A percentile compares a stretch with the other conserved stretches of the same genome.
Conservation (phyloP, 148 eudicot species). For the Spergularia bocconei region DNA sequence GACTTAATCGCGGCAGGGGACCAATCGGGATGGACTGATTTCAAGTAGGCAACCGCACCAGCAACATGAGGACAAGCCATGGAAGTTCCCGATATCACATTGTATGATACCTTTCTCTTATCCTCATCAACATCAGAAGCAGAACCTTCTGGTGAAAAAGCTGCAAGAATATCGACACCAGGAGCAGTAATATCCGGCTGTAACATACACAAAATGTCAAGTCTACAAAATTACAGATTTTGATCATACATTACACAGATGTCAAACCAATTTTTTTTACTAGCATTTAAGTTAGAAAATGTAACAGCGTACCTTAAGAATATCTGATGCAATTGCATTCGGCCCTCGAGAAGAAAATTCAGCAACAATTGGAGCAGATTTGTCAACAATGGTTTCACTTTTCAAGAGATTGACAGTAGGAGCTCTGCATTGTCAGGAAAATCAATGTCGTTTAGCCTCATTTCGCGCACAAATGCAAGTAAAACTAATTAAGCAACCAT, state of each 20-base stretch:
- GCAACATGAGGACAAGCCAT: conserved; percentile 74
- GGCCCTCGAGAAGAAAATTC: conserved; percentile 43
- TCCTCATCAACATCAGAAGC: not conserved
- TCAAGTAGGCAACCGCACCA: conserved; percentile 57
- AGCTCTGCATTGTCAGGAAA: conserved; percentile 5
- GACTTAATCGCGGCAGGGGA: conserved; percentile 67
- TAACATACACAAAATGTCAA: not conserved
- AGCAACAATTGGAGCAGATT: conserved; percentile 34
- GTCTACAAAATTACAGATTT: too few relatives aligned
- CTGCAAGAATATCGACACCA: conserved; percentile 63
- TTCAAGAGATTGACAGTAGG: conserved; percentile 30
- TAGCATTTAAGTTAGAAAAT: too few relatives aligned
- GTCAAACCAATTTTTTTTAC: not conserved
- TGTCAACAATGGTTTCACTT: conserved; percentile 31
- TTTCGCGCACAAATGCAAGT: not conserved
- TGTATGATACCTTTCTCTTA: conserved; percentile 32
- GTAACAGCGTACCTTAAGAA: conserved; percentile 23
- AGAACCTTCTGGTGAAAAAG: conserved; percentile 36
- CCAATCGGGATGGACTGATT: conserved; percentile 61
- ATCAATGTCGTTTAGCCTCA: not conserved
- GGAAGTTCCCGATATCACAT: conserved; percentile 54
- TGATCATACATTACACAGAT: not conserved
- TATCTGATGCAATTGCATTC: conserved; percentile 26
- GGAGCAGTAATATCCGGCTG: conserved; percentile 83
- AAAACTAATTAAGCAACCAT: not conserved